These are phyloP conservation scores for Arthrinium phaeospermum DNA, from an alignment of 2,329 filamentous ascomycete species.

Conservation along the genomic window DNA sequence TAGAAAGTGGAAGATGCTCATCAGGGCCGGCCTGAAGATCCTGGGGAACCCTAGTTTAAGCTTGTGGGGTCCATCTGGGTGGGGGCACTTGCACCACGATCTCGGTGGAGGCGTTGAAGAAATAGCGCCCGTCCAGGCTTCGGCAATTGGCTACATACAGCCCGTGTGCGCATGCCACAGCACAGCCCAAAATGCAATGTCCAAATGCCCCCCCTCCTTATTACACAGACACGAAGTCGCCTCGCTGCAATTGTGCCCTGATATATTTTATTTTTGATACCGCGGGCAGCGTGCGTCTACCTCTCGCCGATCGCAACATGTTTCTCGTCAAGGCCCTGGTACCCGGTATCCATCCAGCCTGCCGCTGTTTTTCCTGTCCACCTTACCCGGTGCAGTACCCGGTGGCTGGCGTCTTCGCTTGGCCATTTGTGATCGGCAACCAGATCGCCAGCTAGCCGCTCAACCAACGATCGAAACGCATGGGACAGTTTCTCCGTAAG, in stretches of 20 bases:
- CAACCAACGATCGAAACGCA: neutral
- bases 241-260: neutral
- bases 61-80: neutral
- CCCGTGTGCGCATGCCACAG: neutral
- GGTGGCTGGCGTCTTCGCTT: neutral
- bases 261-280: neutral
- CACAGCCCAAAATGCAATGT: neutral
- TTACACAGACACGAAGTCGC: neutral
- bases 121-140: conserved; percentile 2
- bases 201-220: neutral
- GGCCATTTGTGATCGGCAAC: neutral
- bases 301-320: neutral
- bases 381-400: neutral
- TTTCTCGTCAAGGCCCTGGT: neutral
- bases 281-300: neutral
- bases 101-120: conserved; percentile 4
- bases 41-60: conserved; percentile 4
- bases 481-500: neutral
- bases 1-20: neutral
- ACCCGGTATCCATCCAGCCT: neutral
- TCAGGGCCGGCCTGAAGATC: neutral
- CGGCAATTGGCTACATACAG: conserved; percentile 10
- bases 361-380: neutral
- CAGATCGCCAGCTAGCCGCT: neutral
- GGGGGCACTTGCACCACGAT: neutral